Base-by-base conservation (phyloP, 2,329 filamentous ascomycete genomes). In the Clarireedia sp. region DNA sequence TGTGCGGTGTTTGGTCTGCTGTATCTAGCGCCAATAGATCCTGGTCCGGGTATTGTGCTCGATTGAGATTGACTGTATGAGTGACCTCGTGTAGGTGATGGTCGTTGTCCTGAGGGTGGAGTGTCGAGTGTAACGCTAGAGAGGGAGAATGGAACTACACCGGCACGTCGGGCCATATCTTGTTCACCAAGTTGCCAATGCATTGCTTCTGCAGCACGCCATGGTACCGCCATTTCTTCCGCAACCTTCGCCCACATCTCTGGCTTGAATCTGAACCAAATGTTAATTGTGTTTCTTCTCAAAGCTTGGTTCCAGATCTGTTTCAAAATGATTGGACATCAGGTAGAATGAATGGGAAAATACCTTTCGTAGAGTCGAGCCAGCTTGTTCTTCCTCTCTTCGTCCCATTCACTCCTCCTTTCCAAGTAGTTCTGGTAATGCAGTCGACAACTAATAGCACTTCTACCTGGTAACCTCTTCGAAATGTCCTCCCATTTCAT, bases 401-500 rank as follows among this genome's bases (percentile, higher is more conserved):
- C 94, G 67, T 96, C 90, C 91, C 92, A 97, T 69, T 95, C 90
- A 65, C 89, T 90, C 56, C 90, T 81, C 66, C 90, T 82, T 72
- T 99, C 94, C 52, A 96, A 81, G 69, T 97, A 97, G 70, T 99
- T 99, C 67, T 97, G 92, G 71, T 96, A 97, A 68, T 96, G 90
- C 51, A 97, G 78, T 44, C 92, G 85, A 71, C 92, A 97, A 65
- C 90, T 95, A 66, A 96, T 96, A 56, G 90, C 86, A 72, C 90
- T 96, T 64, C 94, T 83, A 59, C 92, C 92, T 2, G 90, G 91
- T 49, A 97, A 75, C 54, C 86, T 82, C 74, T 92, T 95, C 59
- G 90, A 95, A 66, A 97, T 96, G 71, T 97, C 92, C 69, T 97
- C 92, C 94, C 92, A 97, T 70, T 97, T 97, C 90, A 96, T 96